Evolutionary conservation across 306 rosid species (phyloP), one percentile per base, ranked within the genome.

Genomic region (Castanea sativa): DNA sequence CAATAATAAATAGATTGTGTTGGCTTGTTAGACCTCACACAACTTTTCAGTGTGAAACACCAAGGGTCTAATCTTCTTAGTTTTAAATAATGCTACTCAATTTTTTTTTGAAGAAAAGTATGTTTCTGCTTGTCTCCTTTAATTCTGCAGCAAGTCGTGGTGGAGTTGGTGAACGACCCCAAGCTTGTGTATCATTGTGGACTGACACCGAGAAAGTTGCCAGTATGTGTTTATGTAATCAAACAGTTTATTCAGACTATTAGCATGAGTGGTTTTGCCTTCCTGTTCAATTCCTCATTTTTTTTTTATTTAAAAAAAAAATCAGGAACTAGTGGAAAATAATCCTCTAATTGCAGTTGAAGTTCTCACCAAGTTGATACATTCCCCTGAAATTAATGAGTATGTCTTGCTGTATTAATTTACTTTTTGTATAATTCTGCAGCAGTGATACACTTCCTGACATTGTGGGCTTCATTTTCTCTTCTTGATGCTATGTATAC

Each of bases 151-250:
- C 96, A 90, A 91, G 96, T 93, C 73, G 80, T 91, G 84, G 60
- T 80, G 87, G 97, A 91, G 88, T 82, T 96, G 83, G 89, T 81
- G 49, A 89, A 82, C 27, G 98, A 96, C 85, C 92, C 93, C 32
- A 96, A 91, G 84, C 97, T 96, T 82, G 98, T 93, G 69, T 96
- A 96, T 87, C 98, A 96, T 84, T 93, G 97, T 80, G 99, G 98
- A 75, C 76, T 93, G 84, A 91, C 99, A 23, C 98, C 99, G 61
- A 89, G 89, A 86, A 96, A 93, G 88, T 85, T 96, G 83, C 98
- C 99, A 63, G 99, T 96, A 88, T 6, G 89, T 85, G 70, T 77
- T 80, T 69, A 74, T 79, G 56, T 63, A 35, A 64, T 80, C 45
- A 35, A 74, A 73, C 56, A 71, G 45, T 69, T 53, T 70, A 80